Base-by-base conservation (phyloP, 1,139 yeast species). In the Pichia terricola region DNA sequence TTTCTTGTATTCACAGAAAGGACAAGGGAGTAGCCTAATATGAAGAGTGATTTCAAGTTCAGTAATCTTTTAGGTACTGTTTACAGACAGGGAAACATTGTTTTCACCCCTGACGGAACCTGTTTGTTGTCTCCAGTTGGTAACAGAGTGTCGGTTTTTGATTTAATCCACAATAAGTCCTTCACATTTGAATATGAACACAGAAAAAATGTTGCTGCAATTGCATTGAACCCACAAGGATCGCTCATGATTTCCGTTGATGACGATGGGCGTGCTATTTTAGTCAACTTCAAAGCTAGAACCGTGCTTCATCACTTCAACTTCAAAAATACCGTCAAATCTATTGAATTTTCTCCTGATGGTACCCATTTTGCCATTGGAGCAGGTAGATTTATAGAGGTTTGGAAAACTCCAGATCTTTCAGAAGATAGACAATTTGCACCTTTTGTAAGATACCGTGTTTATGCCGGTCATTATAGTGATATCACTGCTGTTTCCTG, bases 291-390 rank as follows among this genome's bases (percentile, higher is more conserved):
- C 60, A 72, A 74, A 36, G 75, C 95, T 35, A 73, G 95, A 52
- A 82, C 87, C 1, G 97, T 89, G n/a, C 69, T 91, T 49, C 96
- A 91, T 63, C 95, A 91, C 64, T 88, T 91, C 72, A 94, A 88
- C 62, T 91, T 94, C 67, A 86, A 83, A 59, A 94, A 83, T 32
- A 67, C 64, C 41, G 95, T 91, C 16, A 63, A 68, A 38, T 94
- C 82, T 53, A 64, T 91, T 38, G 76, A 81, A 57, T 91, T 91
- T 63, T 80, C 96, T 46, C 95, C 96, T 2, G 88, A 87, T 64
- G 97, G 98, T 2, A 72, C 70, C 40, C 77, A 79, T 57, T 88
- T 94, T 65, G 96, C 96, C 10, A 75, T 88, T 37, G 95, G 95
- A 2, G 70, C 80, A 35, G 89, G 86, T 5, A 69, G 95, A 54